A percentile compares a stretch with the other conserved stretches of the same genome.
Conservation (phyloP, 169 alveolate species). For the Plasmodium blacklocki region DNA sequence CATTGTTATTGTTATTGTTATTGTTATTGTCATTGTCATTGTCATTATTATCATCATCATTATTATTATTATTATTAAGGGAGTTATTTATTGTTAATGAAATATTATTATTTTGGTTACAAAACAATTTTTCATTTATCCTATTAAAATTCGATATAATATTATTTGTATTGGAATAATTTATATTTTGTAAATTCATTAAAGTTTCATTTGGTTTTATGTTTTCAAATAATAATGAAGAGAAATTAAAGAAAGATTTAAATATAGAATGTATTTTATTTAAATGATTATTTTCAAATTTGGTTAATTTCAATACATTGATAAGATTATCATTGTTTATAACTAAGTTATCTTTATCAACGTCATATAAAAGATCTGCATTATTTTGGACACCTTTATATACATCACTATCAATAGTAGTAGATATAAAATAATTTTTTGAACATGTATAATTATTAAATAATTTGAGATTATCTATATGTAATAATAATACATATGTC, state of each 20-base stretch:
- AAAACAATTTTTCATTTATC: not conserved
- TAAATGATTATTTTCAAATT: constrained; percentile 66
- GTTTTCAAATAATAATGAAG: constrained; percentile 53
- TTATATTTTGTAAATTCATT: not conserved
- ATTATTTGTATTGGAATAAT: constrained; percentile 3
- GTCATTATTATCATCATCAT: not conserved
- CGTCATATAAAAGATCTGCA: constrained; percentile 36
- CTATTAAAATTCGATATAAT: not conserved
- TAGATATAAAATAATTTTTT: constrained; percentile 62
- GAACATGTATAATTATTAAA: constrained; percentile 44
- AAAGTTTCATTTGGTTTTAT: constrained; percentile 14
- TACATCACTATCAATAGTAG: constrained; percentile 56
- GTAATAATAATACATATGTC: constrained; percentile 42
- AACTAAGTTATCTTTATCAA: constrained; percentile 47
- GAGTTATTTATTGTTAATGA: not conserved
- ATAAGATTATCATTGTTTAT: constrained; percentile 34
- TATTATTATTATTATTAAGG: not conserved
- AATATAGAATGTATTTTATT: constrained; percentile 32
- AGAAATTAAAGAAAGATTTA: constrained; percentile 52
- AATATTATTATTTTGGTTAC: not conserved
- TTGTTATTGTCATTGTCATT: not conserved
- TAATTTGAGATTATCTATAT: constrained; percentile 55
- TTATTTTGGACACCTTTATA: constrained; percentile 35
- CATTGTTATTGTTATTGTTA: not conserved
- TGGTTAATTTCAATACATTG: constrained; percentile 49